Base-by-base conservation (phyloP, 176 grass and related monocot genomes). In the Rhynchospora tenuis region DNA sequence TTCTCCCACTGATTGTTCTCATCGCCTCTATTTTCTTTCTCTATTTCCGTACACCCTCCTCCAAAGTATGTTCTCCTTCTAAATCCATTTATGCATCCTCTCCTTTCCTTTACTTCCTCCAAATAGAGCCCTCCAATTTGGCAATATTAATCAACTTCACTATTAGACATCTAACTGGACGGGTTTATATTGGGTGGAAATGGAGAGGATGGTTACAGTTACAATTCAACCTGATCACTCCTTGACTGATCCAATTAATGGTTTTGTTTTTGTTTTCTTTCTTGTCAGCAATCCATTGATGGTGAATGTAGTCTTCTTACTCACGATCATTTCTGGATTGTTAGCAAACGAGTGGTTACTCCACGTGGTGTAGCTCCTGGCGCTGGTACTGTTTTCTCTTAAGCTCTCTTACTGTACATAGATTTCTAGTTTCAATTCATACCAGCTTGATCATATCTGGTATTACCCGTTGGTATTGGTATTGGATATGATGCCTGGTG, bases 291-390 rank as follows among this genome's bases (percentile, higher is more conserved):
- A 28, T 59, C 88, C 69, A 82, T 82, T 22, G 72, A 74, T 3
- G 88, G 85, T 9, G 91, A 79, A 24, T 98, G 96, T 78, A 95
- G 95, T 87, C 87, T 98, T 15, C 89, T 98, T 19, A 82, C 82
- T 16, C 76, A 93, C 78, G 91, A 91, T 82, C 92, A 93, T 83
- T 98, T 85, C 84, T 94, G 92, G 95, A 84, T 98, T 57, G 79
- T 89, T 73, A 98, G 95, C 86, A 90, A 90, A 9, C 91, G 89
- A 16, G 77, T 98, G 80, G 92, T 98, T 86, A 81, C 95, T 29
- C 96, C 94, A 43, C 85, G 86, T 20, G 91, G 92, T 46, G 89
- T 95, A 59, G 82, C 86, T 59, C 83, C 91, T 7, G 96, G 90
- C 68, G 92, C 96, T 87, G 93, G 96, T 98, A 82, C 27, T 11